A percentile compares a stretch with the other conserved stretches of the same genome.
Evolutionary conservation across 2,329 filamentous ascomycete genomes (phyloP).

Genomic region (Neonectria coccinea): DNA sequence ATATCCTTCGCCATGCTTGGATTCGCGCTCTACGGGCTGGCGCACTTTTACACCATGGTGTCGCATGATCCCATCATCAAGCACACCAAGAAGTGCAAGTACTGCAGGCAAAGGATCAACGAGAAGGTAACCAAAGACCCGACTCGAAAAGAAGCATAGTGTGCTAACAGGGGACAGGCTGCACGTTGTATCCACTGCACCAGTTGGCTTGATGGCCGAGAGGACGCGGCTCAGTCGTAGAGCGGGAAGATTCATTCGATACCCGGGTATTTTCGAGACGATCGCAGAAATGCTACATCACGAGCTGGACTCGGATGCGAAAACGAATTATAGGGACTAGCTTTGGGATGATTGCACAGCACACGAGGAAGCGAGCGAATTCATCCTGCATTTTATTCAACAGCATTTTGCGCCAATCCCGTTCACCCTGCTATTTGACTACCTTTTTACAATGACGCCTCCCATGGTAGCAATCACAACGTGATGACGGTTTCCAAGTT

Average conservation of each 20-base stretch:
- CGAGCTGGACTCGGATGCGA: not conserved
- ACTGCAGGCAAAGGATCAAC: slow-evolving; percentile 72
- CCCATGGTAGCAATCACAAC: not conserved
- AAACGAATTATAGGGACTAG: not conserved
- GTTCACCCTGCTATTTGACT: not conserved
- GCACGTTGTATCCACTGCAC: slow-evolving; percentile 62
- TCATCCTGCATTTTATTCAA: not conserved
- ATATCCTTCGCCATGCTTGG: slow-evolving; percentile 76
- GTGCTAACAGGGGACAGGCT: slow-evolving; percentile 49
- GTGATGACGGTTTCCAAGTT: not conserved
- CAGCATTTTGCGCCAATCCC: not conserved
- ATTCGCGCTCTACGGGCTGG: slow-evolving; percentile 72
- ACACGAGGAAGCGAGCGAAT: not conserved
- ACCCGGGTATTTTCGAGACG: not conserved
- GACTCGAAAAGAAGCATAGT: not conserved
- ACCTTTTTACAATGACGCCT: not conserved
- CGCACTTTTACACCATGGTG: slow-evolving; percentile 69
- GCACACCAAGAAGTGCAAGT: slow-evolving; percentile 75
- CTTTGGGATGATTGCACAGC: not conserved
- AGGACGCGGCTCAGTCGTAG: slow-evolving; percentile 49
- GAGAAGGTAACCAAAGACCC: slow-evolving; percentile 63
- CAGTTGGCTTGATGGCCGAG: slow-evolving; percentile 64
- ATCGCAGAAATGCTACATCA: too few relatives aligned
- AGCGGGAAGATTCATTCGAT: not conserved
- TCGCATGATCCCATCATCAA: slow-evolving; percentile 78